A percentile compares a stretch with the other conserved stretches of the same genome.
phyloP scores from a whole-genome alignment of 768 basidiomycete genomes.

The Lactifluus subvellereus region DNA sequence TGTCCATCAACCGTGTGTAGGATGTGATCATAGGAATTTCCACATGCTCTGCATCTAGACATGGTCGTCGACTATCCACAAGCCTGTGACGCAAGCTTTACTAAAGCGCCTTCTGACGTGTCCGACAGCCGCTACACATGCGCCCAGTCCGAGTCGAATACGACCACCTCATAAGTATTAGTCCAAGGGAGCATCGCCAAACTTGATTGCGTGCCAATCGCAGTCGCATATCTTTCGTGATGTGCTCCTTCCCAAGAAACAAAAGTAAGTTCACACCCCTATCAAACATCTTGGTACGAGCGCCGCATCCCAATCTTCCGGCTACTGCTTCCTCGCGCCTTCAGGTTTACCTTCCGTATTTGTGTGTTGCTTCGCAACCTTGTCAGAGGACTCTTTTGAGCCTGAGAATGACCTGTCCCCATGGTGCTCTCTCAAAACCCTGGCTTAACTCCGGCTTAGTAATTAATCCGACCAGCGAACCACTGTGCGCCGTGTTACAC shows the following conservation, averaged over 20 bases:
- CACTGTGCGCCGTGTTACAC: too few species aligned
- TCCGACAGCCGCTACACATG: neutral
- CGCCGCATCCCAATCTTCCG: neutral
- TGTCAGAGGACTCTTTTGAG: neutral
- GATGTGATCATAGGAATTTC: neutral
- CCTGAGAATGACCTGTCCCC: neutral
- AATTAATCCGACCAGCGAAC: too few species aligned
- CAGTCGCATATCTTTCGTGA: neutral
- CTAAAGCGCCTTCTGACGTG: neutral
- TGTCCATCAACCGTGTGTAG: neutral
- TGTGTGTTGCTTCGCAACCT: too few species aligned
- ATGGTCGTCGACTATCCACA: neutral
- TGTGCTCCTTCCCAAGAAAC: neutral
- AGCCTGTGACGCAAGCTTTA: conserved; percentile 2
- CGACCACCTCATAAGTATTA: neutral
- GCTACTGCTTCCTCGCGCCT: too few species aligned
- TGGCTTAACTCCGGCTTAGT: neutral
- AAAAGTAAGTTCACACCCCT: neutral
- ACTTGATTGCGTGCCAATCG: neutral
- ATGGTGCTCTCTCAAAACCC: neutral
- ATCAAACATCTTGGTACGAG: neutral
- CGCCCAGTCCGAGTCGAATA: neutral
- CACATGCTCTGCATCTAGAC: neutral
- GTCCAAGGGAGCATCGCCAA: neutral
- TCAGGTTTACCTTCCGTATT: neutral